Percentiles rank a stretch among this genome's conserved stretches.
These are phyloP conservation scores for Globisporangium mamillatum DNA, from an alignment of 352 stramenopile species.

Conservation along the genomic window DNA sequence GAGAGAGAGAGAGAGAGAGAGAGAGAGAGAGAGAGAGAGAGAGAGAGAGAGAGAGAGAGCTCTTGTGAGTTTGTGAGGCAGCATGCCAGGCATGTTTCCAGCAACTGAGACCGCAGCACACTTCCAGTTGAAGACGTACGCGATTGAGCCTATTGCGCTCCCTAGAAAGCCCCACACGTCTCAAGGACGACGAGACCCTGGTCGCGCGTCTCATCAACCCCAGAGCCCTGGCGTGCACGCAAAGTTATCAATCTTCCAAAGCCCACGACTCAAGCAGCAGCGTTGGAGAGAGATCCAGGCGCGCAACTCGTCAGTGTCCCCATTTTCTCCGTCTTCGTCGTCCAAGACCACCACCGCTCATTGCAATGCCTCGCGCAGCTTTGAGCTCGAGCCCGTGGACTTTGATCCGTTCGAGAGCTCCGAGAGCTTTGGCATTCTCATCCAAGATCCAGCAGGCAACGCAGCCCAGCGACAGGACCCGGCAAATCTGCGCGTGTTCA, in stretches of 20 bases:
- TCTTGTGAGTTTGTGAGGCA: no score
- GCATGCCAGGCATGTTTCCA: not conserved
- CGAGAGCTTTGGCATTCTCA: not conserved
- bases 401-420: conserved; percentile 6
- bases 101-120: not conserved
- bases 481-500: not conserved
- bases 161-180: not conserved
- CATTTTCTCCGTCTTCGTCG: not conserved
- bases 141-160: conserved; percentile 1
- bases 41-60: no score
- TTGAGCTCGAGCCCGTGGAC: not conserved
- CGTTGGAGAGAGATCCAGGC: not conserved
- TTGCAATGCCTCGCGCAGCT: no score
- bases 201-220: not conserved
- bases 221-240: not conserved
- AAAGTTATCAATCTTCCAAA: not conserved
- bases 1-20: no score
- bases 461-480: not conserved
- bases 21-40: no score
- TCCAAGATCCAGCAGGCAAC: not conserved
- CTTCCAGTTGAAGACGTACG: conserved; percentile 1
- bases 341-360: not conserved
- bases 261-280: not conserved
- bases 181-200: not conserved
- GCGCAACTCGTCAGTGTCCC: not conserved